Base-by-base conservation (phyloP, 2,329 filamentous ascomycete genomes). In the Claviceps maximensis region DNA sequence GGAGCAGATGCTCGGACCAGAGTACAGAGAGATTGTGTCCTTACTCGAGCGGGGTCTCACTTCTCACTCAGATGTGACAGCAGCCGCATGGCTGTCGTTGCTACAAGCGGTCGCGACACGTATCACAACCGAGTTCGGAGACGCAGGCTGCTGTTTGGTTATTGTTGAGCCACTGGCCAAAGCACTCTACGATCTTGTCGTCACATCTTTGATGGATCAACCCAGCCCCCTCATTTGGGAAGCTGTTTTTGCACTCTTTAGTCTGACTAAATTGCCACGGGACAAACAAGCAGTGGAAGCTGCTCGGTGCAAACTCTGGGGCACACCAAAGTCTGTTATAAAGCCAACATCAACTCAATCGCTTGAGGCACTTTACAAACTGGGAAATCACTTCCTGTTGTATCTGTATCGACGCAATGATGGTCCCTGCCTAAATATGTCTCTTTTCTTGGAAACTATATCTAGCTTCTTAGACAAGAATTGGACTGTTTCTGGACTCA, bases 121-220 rank as follows among this genome's bases (percentile, higher is more conserved):
- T 51, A 77, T 84, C 7, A 75, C 73, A 19, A 69, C 74, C 13
- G 82, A 88, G 57, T 78, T 78, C 51, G 86, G 87, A 3, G 82
- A 88, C 56, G 77, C 79, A 17, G 83, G 81, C 6, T 75, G 83
- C 42, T 78, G 82, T 5, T 72, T 86, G 49, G 77, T 79, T 25
- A 74, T 89, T 1, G 72, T 90, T 41, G 88, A 94, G 56, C 85
- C 84, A 1, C 61, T 93, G 3, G 79, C 86, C 0, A 83, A 79
- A 58, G 61, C 67, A 1, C 58, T 85, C 4, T 60, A 72, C 40
- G 72, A 74, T 52, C n/a, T 67, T 50, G 19, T n/a, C n/a, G 5
- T 46, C 19, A 19, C 25, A 19, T 41, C 42, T 12, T 50, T 17
- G 8, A 36, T 51, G 8, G 53, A 55, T 21, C 56, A 55, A 33